These are phyloP conservation scores for Neofusicoccum laricinum DNA, from an alignment of 2,329 filamentous ascomycete genomes.

Conservation along the genomic window DNA sequence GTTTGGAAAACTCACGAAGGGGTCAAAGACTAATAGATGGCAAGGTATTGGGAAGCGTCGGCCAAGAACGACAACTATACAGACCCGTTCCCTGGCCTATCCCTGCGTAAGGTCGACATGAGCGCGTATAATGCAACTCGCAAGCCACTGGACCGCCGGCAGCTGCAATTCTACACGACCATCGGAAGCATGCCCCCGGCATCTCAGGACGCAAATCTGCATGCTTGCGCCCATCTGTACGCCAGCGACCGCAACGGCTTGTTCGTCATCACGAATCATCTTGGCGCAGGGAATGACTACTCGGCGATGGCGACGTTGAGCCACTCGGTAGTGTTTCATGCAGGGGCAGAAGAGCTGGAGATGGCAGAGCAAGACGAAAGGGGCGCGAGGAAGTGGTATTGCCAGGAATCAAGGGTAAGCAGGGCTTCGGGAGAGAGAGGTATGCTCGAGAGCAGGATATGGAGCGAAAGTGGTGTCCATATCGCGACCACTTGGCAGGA, in stretches of 20 bases:
- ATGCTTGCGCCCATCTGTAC: constrained; percentile 58
- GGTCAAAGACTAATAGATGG: constrained; percentile 22
- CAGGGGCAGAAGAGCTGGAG: constrained; percentile 26
- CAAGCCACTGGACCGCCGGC: constrained; percentile 33
- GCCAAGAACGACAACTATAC: constrained; percentile 33
- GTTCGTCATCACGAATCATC: constrained; percentile 50
- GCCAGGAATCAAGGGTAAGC: constrained; percentile 30
- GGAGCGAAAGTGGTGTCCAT: constrained; percentile 29
- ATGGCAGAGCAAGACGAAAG: constrained; percentile 25
- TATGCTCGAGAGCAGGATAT: constrained; percentile 29
- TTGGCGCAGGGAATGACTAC: constrained; percentile 25
- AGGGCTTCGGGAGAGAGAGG: constrained; percentile 27
- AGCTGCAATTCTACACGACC: constrained; percentile 33
- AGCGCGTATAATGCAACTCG: constrained; percentile 41
- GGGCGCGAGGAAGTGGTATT: constrained; percentile 32
- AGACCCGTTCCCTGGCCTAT: constrained; percentile 44
- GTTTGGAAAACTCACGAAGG: neutral
- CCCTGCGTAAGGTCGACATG: constrained; percentile 55
- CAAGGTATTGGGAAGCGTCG: constrained; percentile 30
- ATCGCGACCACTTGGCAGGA: constrained; percentile 34
- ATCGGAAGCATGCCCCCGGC: constrained; percentile 31
- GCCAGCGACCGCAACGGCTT: constrained; percentile 56
- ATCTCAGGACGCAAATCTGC: constrained; percentile 46
- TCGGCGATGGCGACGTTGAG: constrained; percentile 31
- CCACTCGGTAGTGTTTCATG: constrained; percentile 34